Conservation (phyloP, 331 rosid species). For the Acacia concinna region DNA sequence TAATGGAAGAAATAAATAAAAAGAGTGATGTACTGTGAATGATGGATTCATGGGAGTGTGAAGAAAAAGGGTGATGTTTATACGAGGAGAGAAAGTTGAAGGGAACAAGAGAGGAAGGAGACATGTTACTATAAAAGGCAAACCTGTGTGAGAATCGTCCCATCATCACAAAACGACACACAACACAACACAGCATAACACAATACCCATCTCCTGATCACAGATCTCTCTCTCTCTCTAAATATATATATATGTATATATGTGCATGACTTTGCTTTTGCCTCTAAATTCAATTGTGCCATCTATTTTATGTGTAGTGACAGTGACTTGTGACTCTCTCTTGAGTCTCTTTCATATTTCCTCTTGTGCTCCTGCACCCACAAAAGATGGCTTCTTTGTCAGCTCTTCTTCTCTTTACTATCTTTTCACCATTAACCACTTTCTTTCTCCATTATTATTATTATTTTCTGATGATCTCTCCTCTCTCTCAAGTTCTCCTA, state of each 20-base stretch:
- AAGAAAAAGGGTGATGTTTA: conserved; percentile 39
- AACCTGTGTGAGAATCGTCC: conserved; percentile 65
- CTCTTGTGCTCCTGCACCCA: conserved; percentile 78
- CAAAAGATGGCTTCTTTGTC: conserved; percentile 53
- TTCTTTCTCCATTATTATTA: neutral
- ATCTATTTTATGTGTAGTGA: conserved; percentile 19
- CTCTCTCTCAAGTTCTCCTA: conserved; percentile 30
- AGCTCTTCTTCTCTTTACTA: conserved; percentile 70
- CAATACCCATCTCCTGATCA: neutral
- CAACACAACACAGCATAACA: neutral
- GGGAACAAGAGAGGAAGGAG: conserved; percentile 46
- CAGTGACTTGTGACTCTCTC: conserved; percentile 67
- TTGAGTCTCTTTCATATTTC: conserved; percentile 65
- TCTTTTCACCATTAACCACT: conserved; percentile 39
- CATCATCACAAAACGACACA: conserved; percentile 69
- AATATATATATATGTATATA: no score
- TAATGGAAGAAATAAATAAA: neutral
- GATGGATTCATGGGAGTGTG: neutral
- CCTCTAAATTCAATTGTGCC: neutral
- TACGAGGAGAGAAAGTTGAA: conserved; percentile 59
- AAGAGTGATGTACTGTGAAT: neutral
- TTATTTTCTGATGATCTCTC: neutral
- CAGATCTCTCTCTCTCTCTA: neutral
- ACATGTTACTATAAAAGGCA: conserved; percentile 49
- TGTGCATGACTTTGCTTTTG: neutral